Conservation (phyloP, 192 early-diverging fungal genomes). For the Backusella circina region DNA sequence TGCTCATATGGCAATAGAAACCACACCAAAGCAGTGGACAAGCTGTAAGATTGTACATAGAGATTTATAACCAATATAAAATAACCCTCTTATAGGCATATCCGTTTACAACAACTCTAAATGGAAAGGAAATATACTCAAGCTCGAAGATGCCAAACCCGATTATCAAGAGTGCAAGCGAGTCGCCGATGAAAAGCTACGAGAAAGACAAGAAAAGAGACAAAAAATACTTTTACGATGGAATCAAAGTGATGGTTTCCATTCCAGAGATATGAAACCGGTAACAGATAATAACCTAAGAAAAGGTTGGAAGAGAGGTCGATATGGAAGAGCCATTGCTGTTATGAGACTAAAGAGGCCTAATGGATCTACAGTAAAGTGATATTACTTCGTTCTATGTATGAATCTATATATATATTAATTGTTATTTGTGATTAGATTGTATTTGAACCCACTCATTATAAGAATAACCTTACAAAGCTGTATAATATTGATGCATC, state of each 20-base stretch:
- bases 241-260: conserved; percentile 37
- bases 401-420: no score
- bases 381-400: no score
- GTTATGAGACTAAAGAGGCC: conserved; percentile 57
- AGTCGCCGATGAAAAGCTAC: conserved; percentile 43
- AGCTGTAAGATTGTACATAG: conserved; percentile 43
- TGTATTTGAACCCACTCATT: conserved; percentile 63
- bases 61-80: background rate
- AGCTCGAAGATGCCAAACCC: conserved; percentile 79
- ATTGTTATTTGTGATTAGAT: conserved; percentile 32
- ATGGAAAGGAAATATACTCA: conserved; percentile 79
- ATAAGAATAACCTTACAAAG: conserved; percentile 63
- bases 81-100: conserved; percentile 34
- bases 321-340: conserved; percentile 71
- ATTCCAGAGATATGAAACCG: conserved; percentile 64
- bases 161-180: conserved; percentile 54
- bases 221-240: conserved; percentile 40
- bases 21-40: conserved; percentile 59
- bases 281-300: conserved; percentile 69
- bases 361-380: conserved; percentile 42
- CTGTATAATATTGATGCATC: conserved; percentile 40
- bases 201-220: conserved; percentile 34
- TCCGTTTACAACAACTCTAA: conserved; percentile 71
- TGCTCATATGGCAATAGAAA: conserved; percentile 67
- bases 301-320: conserved; percentile 63